phyloP scores from a whole-genome alignment of 768 basidiomycete species.

The Fistulinella prunicolor region DNA sequence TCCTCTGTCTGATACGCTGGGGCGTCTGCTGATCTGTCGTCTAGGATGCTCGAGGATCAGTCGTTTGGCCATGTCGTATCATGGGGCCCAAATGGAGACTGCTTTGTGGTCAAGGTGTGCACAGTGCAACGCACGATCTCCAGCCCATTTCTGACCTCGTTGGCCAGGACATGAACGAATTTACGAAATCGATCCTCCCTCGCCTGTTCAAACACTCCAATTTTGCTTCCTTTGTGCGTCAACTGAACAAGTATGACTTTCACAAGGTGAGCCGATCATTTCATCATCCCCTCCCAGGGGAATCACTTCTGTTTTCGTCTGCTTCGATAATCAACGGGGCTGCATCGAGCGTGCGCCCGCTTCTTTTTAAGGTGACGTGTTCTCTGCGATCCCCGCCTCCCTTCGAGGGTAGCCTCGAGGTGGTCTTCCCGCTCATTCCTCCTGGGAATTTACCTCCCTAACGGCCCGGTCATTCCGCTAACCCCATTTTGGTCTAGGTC shows the following conservation, averaged over 20 bases:
- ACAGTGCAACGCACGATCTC: background rate
- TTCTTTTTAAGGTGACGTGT: slow-evolving; percentile 11
- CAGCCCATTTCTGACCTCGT: slow-evolving; percentile 9
- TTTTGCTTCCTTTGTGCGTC: slow-evolving; percentile 88
- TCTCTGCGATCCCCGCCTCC: slow-evolving; percentile 10
- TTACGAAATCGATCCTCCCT: slow-evolving; percentile 87
- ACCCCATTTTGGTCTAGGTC: slow-evolving; percentile 39
- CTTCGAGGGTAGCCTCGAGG: slow-evolving; percentile 12
- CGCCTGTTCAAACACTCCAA: slow-evolving; percentile 95
- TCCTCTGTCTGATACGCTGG: background rate
- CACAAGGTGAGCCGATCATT: slow-evolving; percentile 61
- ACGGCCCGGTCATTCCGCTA: slow-evolving; percentile 7
- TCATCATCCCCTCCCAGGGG: background rate
- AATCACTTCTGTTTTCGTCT: slow-evolving; percentile 4
- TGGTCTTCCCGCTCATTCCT: background rate
- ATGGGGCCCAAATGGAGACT: slow-evolving; percentile 83
- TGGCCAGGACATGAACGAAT: slow-evolving; percentile 86
- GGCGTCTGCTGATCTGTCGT: slow-evolving; percentile 5
- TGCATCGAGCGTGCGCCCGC: slow-evolving; percentile 13
- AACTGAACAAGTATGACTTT: slow-evolving; percentile 95
- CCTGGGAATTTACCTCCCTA: background rate
- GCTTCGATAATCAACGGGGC: slow-evolving; percentile 14
- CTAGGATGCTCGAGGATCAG: slow-evolving; percentile 86
- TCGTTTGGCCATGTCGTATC: slow-evolving; percentile 69
- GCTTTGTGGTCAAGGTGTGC: slow-evolving; percentile 79